phyloP scores from a whole-genome alignment of 495 filamentous ascomycete genomes.

The Stereocaulon alpinum region DNA sequence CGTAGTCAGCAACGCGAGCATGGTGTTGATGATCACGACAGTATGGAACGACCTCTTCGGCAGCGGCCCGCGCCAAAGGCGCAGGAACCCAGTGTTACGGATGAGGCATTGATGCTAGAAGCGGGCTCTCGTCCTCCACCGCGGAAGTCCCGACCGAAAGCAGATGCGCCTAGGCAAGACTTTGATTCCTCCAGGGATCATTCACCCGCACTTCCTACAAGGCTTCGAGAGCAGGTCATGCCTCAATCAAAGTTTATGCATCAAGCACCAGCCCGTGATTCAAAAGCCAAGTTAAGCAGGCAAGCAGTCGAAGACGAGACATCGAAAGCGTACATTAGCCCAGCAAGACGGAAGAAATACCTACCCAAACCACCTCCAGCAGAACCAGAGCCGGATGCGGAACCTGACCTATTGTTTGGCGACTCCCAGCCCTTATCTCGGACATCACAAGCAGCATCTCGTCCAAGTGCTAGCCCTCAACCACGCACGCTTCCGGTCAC shows the following conservation, averaged over 20 bases:
- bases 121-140: slow-evolving; percentile 40
- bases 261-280: slow-evolving; percentile 34
- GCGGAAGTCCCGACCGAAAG: slow-evolving; percentile 31
- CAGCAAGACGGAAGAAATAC: slow-evolving; percentile 66
- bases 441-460: slow-evolving; percentile 34
- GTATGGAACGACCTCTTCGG: not conserved
- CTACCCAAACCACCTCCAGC: slow-evolving; percentile 34
- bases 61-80: slow-evolving; percentile 15
- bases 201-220: slow-evolving; percentile 35
- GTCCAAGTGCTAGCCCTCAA: slow-evolving; percentile 25
- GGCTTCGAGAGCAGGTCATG: slow-evolving; percentile 34
- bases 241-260: slow-evolving; percentile 40
- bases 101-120: slow-evolving; percentile 91
- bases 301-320: slow-evolving; percentile 71
- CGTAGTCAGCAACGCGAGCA: not conserved
- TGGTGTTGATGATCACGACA: slow-evolving; percentile 7
- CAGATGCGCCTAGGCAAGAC: slow-evolving; percentile 10
- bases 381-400: slow-evolving; percentile 27
- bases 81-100: slow-evolving; percentile 45
- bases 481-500: slow-evolving; percentile 29
- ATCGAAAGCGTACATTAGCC: slow-evolving; percentile 79
- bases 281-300: slow-evolving; percentile 53
- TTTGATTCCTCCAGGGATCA: slow-evolving; percentile 32
- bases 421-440: slow-evolving; percentile 32
- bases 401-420: slow-evolving; percentile 49